These are phyloP conservation scores for Sclerotinia spermophila DNA, from an alignment of 2,329 filamentous ascomycete species.

Conservation along the genomic window DNA sequence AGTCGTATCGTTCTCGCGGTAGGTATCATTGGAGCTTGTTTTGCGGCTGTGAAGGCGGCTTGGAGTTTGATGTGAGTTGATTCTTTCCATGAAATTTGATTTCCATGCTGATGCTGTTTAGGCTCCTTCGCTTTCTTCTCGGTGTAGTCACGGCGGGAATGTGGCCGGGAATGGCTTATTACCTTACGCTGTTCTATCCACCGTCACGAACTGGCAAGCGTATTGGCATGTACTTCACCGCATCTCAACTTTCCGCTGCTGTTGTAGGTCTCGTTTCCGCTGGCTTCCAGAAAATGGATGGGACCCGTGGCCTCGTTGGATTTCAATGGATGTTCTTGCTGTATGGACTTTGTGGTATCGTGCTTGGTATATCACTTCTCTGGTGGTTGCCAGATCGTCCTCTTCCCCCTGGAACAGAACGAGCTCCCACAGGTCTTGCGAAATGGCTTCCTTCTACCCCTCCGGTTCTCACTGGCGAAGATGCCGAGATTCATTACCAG, in stretches of 20 bases:
- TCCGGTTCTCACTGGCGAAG: conserved; percentile 71
- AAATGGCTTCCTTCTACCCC: conserved; percentile 65
- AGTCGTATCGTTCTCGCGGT: conserved; percentile 85
- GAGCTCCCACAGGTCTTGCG: conserved; percentile 46
- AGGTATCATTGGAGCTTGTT: conserved; percentile 77
- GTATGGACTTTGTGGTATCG: conserved; percentile 71
- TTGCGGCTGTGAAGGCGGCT: conserved; percentile 74
- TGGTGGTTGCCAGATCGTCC: conserved; percentile 93
- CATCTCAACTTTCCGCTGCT: conserved; percentile 81
- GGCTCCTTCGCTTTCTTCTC: conserved; percentile 76
- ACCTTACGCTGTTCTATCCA: conserved; percentile 87
- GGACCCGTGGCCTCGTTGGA: conserved; percentile 68
- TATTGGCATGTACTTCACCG: conserved; percentile 87
- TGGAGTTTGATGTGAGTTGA: conserved; percentile 62
- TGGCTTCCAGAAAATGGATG: conserved; percentile 90
- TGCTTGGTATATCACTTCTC: conserved; percentile 68
- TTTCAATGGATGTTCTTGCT: conserved; percentile 93
- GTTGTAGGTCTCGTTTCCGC: conserved; percentile 87
- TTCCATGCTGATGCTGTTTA: conserved; percentile 29
- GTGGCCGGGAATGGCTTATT: conserved; percentile 95
- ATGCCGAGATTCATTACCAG: conserved; percentile 77
- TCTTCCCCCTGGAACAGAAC: conserved; percentile 61
- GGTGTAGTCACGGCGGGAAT: conserved; percentile 87
- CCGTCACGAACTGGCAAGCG: conserved; percentile 81
- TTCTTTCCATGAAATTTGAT: too few species aligned